These are phyloP conservation scores for Dioszegia aurantiaca DNA, from an alignment of 768 basidiomycete genomes.

Conservation along the genomic window DNA sequence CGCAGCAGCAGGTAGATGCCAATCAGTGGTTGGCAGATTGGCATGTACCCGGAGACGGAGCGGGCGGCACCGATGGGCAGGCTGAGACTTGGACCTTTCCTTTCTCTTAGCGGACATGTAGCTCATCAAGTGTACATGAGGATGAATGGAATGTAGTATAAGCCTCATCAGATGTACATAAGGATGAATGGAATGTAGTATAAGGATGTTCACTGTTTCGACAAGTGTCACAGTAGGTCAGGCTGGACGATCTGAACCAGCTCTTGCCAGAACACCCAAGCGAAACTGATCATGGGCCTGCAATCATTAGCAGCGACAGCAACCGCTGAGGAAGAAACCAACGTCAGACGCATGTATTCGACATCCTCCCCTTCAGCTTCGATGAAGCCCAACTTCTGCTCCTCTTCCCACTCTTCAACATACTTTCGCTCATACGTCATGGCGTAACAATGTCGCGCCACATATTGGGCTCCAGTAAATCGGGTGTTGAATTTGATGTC, in stretches of 20 bases:
- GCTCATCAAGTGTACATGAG: constrained; percentile 5
- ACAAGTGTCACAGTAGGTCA: background rate
- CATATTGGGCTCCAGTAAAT: constrained; percentile 28
- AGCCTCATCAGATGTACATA: constrained; percentile 10
- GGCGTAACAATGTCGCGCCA: constrained; percentile 49
- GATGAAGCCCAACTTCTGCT: constrained; percentile 10
- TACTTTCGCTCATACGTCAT: constrained; percentile 43
- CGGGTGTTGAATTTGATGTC: constrained; percentile 24
- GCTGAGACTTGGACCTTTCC: constrained; percentile 6
- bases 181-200: background rate
- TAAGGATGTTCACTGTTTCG: background rate
- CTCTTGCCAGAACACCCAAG: constrained; percentile 47
- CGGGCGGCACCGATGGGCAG: constrained; percentile 1
- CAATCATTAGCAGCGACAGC: constrained; percentile 5
- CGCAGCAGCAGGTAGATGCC: background rate
- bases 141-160: background rate
- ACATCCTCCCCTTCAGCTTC: constrained; percentile 23
- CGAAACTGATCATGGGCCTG: constrained; percentile 45
- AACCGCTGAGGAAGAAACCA: constrained; percentile 7
- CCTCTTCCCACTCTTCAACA: constrained; percentile 30
- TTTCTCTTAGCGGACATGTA: background rate
- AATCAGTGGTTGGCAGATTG: constrained; percentile 6
- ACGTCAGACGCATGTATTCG: constrained; percentile 28
- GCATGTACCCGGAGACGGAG: background rate
- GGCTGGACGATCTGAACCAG: constrained; percentile 32